phyloP scores from a whole-genome alignment of 1,284 basidiomycete genomes.

The Rugosomyces carneus region DNA sequence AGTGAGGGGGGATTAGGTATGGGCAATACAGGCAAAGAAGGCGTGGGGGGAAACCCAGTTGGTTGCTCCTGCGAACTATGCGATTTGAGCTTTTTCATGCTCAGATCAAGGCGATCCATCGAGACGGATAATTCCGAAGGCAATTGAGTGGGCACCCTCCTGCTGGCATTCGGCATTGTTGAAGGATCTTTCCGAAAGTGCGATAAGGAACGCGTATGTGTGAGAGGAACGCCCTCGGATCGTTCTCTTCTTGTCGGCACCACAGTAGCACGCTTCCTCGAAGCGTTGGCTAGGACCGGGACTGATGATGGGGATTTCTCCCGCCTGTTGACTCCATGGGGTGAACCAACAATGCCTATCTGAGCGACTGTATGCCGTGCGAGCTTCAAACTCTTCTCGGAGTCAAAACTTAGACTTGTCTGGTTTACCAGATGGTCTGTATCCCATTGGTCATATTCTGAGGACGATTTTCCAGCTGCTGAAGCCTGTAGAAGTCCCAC shows the following conservation, averaged over 20 bases:
- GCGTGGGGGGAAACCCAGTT: neutral
- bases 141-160: conserved; percentile 2
- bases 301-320: conserved; percentile 1
- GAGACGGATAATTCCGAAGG: conserved; percentile 13
- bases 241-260: conserved; percentile 2
- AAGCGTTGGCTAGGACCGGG: neutral
- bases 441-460: conserved; percentile 6
- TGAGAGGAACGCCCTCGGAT: neutral
- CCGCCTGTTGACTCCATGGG: neutral
- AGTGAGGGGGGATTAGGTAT: conserved; percentile 12
- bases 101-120: conserved; percentile 17
- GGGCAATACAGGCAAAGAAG: neutral
- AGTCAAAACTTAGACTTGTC: neutral
- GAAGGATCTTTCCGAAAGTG: conserved; percentile 1
- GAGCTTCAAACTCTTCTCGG: conserved; percentile 1
- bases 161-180: neutral
- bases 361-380: neutral
- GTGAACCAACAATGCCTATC: neutral
- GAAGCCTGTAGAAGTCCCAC: conserved; percentile 1
- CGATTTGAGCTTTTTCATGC: conserved; percentile 16
- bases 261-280: conserved; percentile 13
- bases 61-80: conserved; percentile 9
- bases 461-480: neutral
- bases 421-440: conserved; percentile 2
- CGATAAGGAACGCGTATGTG: conserved; percentile 9